Base-by-base conservation (phyloP, 2,329 filamentous ascomycete genomes). In the Lecanicillium sp. region DNA sequence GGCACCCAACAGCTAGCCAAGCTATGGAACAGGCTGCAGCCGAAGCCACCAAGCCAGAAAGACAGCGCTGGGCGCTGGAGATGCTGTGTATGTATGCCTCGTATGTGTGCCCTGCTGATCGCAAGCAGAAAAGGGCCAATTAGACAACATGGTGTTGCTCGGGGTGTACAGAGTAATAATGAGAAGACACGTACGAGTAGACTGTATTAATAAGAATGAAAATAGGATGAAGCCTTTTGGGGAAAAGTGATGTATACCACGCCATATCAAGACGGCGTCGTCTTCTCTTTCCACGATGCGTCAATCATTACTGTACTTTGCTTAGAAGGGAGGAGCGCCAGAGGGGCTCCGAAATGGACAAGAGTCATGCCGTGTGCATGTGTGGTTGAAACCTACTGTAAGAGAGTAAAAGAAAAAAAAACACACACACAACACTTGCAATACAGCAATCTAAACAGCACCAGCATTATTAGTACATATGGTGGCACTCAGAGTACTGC, bases 281-380 rank as follows among this genome's bases (percentile, higher is more conserved):
- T 31, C 15, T 9, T 33, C 37, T 40, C 37, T 40, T 40, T 15
- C 30, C 32, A 18, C 37, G 14, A 4, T 20, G 13, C 22, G 31
- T 18, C 31, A 40, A 35, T 35, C 38, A 11, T 35, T 35, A 12
- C 38, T 25, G 7, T 6, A 25, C 38, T 19, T 27, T 30, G n/a
- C 19, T 30, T 32, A 27, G 14, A n/a, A 22, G n/a, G 16, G 17
- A 28, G n/a, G 19, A n/a, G 3, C 5, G n/a, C n/a, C n/a, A n/a
- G n/a, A n/a, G n/a, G n/a, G n/a, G n/a, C n/a, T n/a, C n/a, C n/a
- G 31, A 39, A 34, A 33, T 33, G 37, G 28, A n/a, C 4, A 34
- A 12, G 15, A 17, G 12, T 18, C 32, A 35, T 22, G 27, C 20
- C 17, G 19, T 18, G 29, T n/a, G 19, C 16, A 22, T 17, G 30